A percentile compares a stretch with the other conserved stretches of the same genome.
phyloP scores from a whole-genome alignment of 306 rosid species.

The Corylus americana region DNA sequence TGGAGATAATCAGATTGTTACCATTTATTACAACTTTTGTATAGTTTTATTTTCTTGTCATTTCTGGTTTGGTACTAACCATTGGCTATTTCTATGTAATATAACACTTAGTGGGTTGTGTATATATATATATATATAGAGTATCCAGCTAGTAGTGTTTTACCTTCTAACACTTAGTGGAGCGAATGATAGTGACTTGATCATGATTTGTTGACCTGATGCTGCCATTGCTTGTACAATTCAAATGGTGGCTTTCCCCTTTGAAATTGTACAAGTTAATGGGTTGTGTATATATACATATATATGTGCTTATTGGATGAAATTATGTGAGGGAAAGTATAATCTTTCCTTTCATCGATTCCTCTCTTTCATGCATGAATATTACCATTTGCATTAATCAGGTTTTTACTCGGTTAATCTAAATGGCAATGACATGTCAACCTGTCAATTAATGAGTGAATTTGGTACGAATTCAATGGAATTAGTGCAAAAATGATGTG shows the following conservation, averaged over 20 bases:
- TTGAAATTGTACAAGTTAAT: neutral
- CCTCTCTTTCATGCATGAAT: neutral
- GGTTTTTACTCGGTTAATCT: neutral
- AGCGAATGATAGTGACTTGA: neutral
- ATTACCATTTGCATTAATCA: neutral
- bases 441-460: neutral
- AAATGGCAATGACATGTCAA: neutral
- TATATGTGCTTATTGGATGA: neutral
- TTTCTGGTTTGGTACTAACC: conserved; percentile 7
- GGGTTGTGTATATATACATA: neutral
- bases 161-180: neutral
- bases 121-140: too few relatives aligned
- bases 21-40: neutral
- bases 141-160: neutral
- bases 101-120: neutral
- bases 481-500: neutral
- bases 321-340: neutral
- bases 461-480: neutral
- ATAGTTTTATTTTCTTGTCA: neutral
- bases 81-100: neutral
- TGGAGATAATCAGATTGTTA: conserved; percentile 7
- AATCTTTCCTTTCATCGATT: neutral
- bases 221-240: neutral
- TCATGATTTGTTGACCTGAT: neutral
- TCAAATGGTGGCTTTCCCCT: neutral